Conservation (phyloP, 164 flowering plant genomes). For the Dillenia suffruticosa region DNA sequence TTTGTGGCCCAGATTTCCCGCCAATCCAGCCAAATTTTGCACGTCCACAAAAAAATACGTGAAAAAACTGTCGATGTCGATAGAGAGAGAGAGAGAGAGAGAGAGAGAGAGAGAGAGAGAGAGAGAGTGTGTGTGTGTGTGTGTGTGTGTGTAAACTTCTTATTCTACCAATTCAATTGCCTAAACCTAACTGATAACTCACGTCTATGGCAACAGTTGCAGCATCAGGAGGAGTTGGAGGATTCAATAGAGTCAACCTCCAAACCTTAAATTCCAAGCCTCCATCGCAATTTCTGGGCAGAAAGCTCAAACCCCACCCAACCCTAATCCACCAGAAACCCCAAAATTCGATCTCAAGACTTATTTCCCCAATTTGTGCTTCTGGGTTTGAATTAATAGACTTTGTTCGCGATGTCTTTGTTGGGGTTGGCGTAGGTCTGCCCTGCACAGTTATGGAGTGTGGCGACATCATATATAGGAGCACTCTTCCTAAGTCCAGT, state of each 20-base stretch:
- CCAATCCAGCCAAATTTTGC: conserved; percentile 13
- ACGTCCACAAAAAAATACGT: conserved; percentile 35
- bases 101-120: no score
- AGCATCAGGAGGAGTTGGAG: conserved; percentile 19
- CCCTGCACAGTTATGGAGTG: conserved; percentile 99
- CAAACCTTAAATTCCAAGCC: conserved; percentile 19
- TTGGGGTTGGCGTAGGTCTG: conserved; percentile 97
- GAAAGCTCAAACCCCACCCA: conserved; percentile 29
- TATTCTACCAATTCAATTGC: neutral
- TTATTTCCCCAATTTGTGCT: conserved; percentile 12
- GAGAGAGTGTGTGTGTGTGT: no score
- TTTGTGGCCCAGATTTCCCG: conserved; percentile 14
- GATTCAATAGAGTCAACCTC: conserved; percentile 17
- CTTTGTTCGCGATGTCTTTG: conserved; percentile 45
- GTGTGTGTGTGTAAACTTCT: no score
- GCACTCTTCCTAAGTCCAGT: conserved; percentile 77
- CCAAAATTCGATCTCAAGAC: conserved; percentile 5
- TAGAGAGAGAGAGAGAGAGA: neutral
- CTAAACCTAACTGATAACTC: neutral
- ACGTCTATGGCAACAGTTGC: conserved; percentile 33
- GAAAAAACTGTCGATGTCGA: conserved; percentile 20
- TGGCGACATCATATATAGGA: conserved; percentile 88
- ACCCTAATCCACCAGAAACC: conserved; percentile 4
- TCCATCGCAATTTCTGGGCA: conserved; percentile 48
- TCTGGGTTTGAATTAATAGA: conserved; percentile 32